These are phyloP conservation scores for Betula pendula DNA, from an alignment of 306 rosid genomes.

Conservation along the genomic window DNA sequence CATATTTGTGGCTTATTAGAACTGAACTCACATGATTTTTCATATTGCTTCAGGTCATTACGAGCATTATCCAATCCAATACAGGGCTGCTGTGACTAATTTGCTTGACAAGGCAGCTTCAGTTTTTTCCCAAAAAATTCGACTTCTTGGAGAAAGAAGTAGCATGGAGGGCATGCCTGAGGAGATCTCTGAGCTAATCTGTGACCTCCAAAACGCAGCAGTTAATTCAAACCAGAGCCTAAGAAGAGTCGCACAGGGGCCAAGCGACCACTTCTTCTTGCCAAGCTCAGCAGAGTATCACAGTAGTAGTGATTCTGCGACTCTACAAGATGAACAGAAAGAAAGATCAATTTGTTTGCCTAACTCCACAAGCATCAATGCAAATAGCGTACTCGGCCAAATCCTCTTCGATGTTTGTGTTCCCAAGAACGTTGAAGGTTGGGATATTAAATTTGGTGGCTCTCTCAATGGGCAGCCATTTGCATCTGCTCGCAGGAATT, in stretches of 20 bases:
- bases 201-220: constrained; percentile 70
- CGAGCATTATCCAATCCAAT: constrained; percentile 56
- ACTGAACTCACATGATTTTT: background rate
- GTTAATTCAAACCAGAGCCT: constrained; percentile 65
- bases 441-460: constrained; percentile 68
- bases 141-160: constrained; percentile 41
- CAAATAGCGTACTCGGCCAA: constrained; percentile 68
- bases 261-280: constrained; percentile 66
- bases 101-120: constrained; percentile 59
- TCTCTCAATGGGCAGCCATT: constrained; percentile 60
- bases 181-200: constrained; percentile 60
- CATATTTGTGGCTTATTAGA: background rate
- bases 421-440: constrained; percentile 70
- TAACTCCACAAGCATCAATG: constrained; percentile 53
- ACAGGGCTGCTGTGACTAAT: constrained; percentile 55
- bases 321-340: constrained; percentile 46
- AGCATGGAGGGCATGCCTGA: constrained; percentile 47
- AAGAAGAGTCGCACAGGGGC: constrained; percentile 64
- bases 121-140: constrained; percentile 48
- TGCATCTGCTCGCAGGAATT: constrained; percentile 58
- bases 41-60: constrained; percentile 49
- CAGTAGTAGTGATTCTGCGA: constrained; percentile 29
- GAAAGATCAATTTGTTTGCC: constrained; percentile 49
- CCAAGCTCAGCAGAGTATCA: constrained; percentile 56
- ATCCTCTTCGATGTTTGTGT: constrained; percentile 69